Percentiles rank a stretch among this genome's conserved stretches.
Conservation (phyloP, 1,284 basidiomycete species). For the Sporisorium graminicola region DNA sequence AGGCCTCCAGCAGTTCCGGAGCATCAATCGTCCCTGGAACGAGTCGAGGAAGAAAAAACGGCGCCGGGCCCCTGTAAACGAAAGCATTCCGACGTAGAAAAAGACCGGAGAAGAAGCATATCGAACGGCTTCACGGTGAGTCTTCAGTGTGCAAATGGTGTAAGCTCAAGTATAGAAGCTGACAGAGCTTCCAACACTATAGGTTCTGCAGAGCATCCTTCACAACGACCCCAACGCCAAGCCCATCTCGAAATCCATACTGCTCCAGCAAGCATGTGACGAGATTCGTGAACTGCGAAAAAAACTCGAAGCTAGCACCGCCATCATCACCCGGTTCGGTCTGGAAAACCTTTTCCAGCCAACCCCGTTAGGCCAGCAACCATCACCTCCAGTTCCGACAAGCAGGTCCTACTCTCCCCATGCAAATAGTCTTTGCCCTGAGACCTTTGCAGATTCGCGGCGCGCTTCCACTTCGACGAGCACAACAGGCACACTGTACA, state of each 20-base stretch:
- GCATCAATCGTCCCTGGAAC: no score
- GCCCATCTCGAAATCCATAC: not conserved
- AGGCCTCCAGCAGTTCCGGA: no score
- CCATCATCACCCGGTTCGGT: not conserved
- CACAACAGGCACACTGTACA: not conserved
- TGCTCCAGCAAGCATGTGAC: constrained; percentile 5
- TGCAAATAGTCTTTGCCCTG: no score
- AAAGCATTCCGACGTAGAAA: constrained; percentile 5
- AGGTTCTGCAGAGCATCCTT: not conserved
- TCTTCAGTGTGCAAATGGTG: not conserved
- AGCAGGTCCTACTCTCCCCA: no score
- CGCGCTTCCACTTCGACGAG: not conserved
- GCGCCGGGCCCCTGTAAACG: not conserved
- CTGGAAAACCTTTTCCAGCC: constrained; percentile 1
- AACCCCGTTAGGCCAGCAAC: not conserved
- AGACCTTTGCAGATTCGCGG: not conserved
- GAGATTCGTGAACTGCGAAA: constrained; percentile 3
- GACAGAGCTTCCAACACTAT: not conserved
- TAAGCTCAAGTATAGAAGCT: not conserved
- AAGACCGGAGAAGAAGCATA: constrained; percentile 3
- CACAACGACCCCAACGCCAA: not conserved
- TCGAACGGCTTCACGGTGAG: constrained; percentile 2
- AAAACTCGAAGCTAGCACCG: constrained; percentile 1
- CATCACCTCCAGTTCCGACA: no score
- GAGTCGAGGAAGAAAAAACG: no score